A percentile compares a stretch with the other conserved stretches of the same genome.
Conservation (phyloP, 2,329 filamentous ascomycete species). For the Macrophomina pseudophaseolina region DNA sequence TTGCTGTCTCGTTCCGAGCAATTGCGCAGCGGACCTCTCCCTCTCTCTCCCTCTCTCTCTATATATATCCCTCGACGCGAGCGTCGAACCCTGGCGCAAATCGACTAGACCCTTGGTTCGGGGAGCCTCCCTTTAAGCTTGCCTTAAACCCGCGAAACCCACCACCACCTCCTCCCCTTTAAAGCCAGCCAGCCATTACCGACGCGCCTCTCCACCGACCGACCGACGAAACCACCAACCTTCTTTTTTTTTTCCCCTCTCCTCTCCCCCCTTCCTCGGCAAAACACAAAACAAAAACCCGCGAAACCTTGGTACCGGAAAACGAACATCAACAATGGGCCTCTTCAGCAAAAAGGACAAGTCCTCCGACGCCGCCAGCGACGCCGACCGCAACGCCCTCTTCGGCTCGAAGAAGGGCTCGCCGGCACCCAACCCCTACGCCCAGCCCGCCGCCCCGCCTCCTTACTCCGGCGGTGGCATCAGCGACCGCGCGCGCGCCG, state of each 20-base stretch:
- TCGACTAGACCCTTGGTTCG: background rate
- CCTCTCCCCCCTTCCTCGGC: background rate
- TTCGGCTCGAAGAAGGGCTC: constrained; percentile 62
- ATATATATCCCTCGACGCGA: too few relatives aligned
- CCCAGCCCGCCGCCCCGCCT: constrained; percentile 53
- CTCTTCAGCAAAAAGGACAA: constrained; percentile 57
- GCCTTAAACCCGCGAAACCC: too few relatives aligned
- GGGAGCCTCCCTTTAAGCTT: background rate
- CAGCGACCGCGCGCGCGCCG: constrained; percentile 40
- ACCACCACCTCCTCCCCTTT: too few relatives aligned
- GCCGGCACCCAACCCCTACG: constrained; percentile 62
- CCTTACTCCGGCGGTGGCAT: constrained; percentile 42
- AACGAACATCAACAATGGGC: constrained; percentile 10
- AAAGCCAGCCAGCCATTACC: too few relatives aligned
- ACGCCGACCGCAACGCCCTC: constrained; percentile 62
- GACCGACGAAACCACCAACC: too few relatives aligned
- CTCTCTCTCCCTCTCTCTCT: background rate
- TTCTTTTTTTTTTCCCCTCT: background rate
- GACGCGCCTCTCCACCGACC: too few relatives aligned
- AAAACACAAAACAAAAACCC: background rate
- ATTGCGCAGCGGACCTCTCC: background rate
- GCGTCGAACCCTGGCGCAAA: too few relatives aligned
- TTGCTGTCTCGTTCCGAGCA: background rate
- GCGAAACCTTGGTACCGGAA: background rate
- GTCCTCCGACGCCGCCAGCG: constrained; percentile 55